These are phyloP conservation scores for Myochromella boudieri DNA, from an alignment of 768 basidiomycete species.

Conservation along the genomic window DNA sequence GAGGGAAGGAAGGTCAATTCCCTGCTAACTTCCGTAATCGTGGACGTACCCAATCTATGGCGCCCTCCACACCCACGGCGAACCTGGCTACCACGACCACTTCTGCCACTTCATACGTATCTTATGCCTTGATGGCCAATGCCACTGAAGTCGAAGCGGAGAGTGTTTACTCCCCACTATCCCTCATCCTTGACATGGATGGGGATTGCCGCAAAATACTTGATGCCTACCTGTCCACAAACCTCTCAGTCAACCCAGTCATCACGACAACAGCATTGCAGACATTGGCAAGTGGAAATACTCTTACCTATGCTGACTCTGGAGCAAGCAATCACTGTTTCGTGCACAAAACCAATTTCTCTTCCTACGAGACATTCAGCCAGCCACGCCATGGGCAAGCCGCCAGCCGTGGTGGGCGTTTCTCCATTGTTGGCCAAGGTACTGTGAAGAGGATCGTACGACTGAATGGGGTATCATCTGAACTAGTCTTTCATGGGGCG, in stretches of 20 bases:
- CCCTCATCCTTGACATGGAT: too few relatives aligned
- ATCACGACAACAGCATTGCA: background rate
- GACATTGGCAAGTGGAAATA: background rate
- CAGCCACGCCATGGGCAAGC: background rate
- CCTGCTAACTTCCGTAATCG: background rate
- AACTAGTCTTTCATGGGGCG: background rate
- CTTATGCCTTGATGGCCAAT: too few relatives aligned
- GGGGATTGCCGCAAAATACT: too few relatives aligned
- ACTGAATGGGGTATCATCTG: background rate
- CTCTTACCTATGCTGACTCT: background rate
- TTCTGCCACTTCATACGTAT: too few relatives aligned
- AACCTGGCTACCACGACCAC: too few relatives aligned
- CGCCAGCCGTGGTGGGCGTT: background rate
- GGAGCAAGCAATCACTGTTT: too few relatives aligned
- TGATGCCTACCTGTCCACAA: too few relatives aligned
- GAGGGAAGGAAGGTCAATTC: slow-evolving; percentile 13
- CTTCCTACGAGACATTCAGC: background rate
- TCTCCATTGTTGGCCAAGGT: background rate
- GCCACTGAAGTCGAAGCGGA: too few relatives aligned
- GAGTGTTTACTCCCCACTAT: too few relatives aligned
- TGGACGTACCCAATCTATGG: too few relatives aligned
- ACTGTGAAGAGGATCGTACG: background rate
- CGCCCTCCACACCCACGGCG: too few relatives aligned
- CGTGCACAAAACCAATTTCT: background rate
- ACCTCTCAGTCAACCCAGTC: too few relatives aligned